Base-by-base conservation (phyloP, 176 grass and related monocot species). In the Raddia guianensis region DNA sequence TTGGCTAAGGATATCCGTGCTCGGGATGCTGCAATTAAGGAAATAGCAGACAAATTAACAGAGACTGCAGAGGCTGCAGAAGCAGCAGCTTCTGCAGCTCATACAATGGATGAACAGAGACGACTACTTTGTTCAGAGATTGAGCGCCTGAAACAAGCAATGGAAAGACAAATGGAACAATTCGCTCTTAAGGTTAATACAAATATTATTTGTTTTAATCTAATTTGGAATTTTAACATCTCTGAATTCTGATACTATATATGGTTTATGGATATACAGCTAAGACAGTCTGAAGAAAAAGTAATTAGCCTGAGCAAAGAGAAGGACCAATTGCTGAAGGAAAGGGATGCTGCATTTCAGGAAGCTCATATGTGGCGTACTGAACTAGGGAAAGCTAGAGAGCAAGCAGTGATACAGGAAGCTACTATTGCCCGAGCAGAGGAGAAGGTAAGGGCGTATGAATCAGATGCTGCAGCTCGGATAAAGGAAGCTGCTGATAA, bases 361-460 rank as follows among this genome's bases (percentile, higher is more conserved):
- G 96, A 99, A 70, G 84, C 96, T 66, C 90, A 93, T 53, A 63
- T 95, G 86, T 99, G 92, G 96, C 90, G 93, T 20, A 89, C 89
- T 80, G 93, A 99, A 88, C 90, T 99, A 83, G 96, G 88, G 59
- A 99, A 99, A 76, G 96, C 96, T 77, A 90, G 88, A 84, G 96
- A 95, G 79, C 96, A 88, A 74, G 89, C 89, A 27, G 90, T 93
- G 66, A 88, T 99, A 82, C 84, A 95, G 58, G 90, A 99, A 91
- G 96, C 93, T 84, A 85, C 87, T 76, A 88, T 99, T 83, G 63
- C 90, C 20, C 87, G 86, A 59, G 93, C 97, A 20, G 93, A 99
- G 54, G 97, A 96, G 73, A 93, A 87, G 73, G 90, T 87, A 80
- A 93, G 89, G 75, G 68, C 84, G 57, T 89, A 90, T 49, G 97